A percentile compares a stretch with the other conserved stretches of the same genome.
These are phyloP conservation scores for Acanthamoeba rhysodes DNA, from an alignment of 208 protist genomes.

Conservation along the genomic window DNA sequence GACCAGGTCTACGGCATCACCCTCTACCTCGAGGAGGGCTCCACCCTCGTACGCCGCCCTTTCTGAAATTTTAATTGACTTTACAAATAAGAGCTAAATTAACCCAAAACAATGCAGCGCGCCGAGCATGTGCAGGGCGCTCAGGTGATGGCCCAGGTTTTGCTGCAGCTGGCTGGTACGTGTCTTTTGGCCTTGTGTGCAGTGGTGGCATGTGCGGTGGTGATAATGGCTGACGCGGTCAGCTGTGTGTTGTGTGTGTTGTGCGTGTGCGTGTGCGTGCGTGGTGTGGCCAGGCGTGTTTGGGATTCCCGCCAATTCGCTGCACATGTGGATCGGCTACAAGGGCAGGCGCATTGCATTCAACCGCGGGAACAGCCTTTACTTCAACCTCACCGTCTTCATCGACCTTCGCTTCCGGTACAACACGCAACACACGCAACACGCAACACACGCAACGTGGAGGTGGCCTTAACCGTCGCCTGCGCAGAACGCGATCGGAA, in stretches of 20 bases:
- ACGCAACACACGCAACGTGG: too few relatives aligned
- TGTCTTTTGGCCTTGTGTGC: neutral
- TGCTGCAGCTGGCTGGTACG: constrained; percentile 50
- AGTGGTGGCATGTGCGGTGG: neutral
- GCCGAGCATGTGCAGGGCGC: constrained; percentile 24
- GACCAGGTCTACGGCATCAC: neutral
- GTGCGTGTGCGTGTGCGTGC: neutral
- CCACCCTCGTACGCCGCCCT: neutral
- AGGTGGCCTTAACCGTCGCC: too few relatives aligned
- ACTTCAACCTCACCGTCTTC: constrained; percentile 61
- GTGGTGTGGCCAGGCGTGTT: neutral
- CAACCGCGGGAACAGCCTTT: constrained; percentile 32
- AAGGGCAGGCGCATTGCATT: constrained; percentile 51
- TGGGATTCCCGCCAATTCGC: neutral
- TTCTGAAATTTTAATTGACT: neutral
- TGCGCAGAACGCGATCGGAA: neutral
- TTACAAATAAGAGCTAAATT: neutral
- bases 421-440: neutral
- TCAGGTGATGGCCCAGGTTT: constrained; percentile 15
- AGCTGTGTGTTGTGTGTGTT: too few relatives aligned
- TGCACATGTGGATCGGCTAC: constrained; percentile 50
- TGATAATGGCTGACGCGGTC: neutral
- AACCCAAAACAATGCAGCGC: neutral
- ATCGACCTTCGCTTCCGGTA: constrained; percentile 39
- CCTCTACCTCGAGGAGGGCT: constrained; percentile 63